Percentiles rank a stretch among this genome's conserved stretches.
Evolutionary conservation across 106 monocot species (phyloP).

Genomic region (Acanthochlamys bracteata): DNA sequence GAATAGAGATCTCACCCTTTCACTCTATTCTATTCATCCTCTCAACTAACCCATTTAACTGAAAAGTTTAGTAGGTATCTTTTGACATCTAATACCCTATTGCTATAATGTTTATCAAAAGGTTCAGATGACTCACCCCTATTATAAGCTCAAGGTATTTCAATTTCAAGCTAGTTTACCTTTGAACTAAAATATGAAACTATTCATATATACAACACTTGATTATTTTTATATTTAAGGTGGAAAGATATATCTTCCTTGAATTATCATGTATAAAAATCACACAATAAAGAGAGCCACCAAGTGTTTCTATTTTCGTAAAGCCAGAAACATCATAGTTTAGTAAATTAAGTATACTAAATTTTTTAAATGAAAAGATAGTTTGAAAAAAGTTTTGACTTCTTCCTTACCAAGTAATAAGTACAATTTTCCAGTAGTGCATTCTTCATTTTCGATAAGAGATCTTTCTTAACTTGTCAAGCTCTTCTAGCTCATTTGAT

Average conservation of each 20-base stretch:
- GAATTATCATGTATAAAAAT: not conserved
- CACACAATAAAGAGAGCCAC: not conserved
- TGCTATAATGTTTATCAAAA: not conserved
- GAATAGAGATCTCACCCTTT: not conserved
- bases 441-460: not conserved
- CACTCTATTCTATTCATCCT: not conserved
- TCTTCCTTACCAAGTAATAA: not conserved
- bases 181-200: not conserved
- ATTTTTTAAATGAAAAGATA: not conserved
- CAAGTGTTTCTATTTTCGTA: not conserved
- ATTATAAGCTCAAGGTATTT: constrained; percentile 1
- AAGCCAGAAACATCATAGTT: not conserved
- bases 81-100: not conserved
- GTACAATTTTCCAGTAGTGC: not conserved
- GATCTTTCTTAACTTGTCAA: too few relatives aligned
- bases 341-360: not conserved
- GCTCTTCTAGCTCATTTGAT: too few relatives aligned
- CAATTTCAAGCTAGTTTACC: not conserved
- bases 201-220: not conserved
- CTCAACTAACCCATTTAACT: constrained; percentile 1
- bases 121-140: not conserved
- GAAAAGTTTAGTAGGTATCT: not conserved
- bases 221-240: not conserved
- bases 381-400: not conserved
- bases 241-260: not conserved